Base-by-base conservation (phyloP, 208 protist genomes). In the Trypanosoma brucei region DNA sequence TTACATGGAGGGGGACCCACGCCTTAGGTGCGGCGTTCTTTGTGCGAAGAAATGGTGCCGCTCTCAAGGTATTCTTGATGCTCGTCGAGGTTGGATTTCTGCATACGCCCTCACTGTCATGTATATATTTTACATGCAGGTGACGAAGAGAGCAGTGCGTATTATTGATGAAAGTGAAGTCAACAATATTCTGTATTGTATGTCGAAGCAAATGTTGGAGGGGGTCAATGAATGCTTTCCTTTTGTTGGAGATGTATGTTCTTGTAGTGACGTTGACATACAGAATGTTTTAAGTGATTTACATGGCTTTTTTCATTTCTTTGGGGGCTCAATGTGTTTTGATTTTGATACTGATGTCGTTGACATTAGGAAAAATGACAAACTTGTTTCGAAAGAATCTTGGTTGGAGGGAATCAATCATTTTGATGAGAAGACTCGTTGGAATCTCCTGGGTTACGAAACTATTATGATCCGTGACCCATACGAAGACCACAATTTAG, bases 51-150 rank as follows among this genome's bases (percentile, higher is more conserved):
- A 79, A 45, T 94, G 88, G 85, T 82, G 88, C 4, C 55, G 72
- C 45, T 66, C 75, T 49, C 62, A 86, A 39, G 68, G 75, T 48
- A 89, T 94, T 49, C 33, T 94, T 14, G 83, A 90, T 51, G 77
- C 84, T 13, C 68, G 84, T n/a, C 31, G 68, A 33, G 88, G 88
- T 0, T 94, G 83, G 84, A 84, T 94, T 59, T 94, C 88, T 5
- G 76, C 88, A 14, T 94, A 94, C 61, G 84, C 88, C 0, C 65
- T 94, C 9, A 83, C 83, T 50, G 86, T 94, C 14, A 79, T 92
- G 76, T 89, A 90, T 58, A 86, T 94, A 55, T 79, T 84, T 60
- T 94, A 75, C 51, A 84, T 84, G 78, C 67, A 70, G 39, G 37
- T 58, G 30, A 82, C 78, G 8, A 68, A 65, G 22, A 59, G 76